Conservation (phyloP, 768 basidiomycete genomes). For the Trametes cinnabarina region DNA sequence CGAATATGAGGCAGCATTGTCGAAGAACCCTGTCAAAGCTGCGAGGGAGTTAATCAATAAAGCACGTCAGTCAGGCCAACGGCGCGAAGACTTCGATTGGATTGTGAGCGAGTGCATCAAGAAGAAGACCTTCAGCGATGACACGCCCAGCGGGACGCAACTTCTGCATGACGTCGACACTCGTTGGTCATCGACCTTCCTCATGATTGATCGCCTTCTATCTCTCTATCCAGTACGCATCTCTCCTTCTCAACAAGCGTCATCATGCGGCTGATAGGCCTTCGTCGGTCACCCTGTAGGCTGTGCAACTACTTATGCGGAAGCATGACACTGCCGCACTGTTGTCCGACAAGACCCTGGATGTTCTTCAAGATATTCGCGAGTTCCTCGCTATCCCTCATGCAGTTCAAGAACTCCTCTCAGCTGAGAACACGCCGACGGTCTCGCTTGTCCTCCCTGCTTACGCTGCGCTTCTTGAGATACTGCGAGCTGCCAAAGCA, state of each 20-base stretch:
- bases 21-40: not conserved
- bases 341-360: constrained; percentile 21
- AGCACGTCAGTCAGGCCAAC: not conserved
- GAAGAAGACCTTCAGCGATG: not conserved
- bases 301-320: constrained; percentile 8
- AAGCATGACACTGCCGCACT: constrained; percentile 11
- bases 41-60: not conserved
- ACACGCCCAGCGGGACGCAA: not conserved
- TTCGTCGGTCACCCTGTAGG: not conserved
- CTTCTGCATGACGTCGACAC: constrained; percentile 31
- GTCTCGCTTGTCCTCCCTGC: constrained; percentile 7
- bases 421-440: constrained; percentile 29
- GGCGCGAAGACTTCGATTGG: not conserved
- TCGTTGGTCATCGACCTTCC: constrained; percentile 34
- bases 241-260: not conserved
- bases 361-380: constrained; percentile 18
- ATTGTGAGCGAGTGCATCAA: not conserved
- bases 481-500: not conserved
- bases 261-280: too few relatives aligned
- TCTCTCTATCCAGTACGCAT: constrained; percentile 20
- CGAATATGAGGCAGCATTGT: not conserved
- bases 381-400: constrained; percentile 26
- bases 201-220: constrained; percentile 32
- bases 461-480: not conserved
- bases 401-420: constrained; percentile 28